Evolutionary conservation across 148 eudicot species (phyloP).

Genomic region (Rhododendron mucronatum): DNA sequence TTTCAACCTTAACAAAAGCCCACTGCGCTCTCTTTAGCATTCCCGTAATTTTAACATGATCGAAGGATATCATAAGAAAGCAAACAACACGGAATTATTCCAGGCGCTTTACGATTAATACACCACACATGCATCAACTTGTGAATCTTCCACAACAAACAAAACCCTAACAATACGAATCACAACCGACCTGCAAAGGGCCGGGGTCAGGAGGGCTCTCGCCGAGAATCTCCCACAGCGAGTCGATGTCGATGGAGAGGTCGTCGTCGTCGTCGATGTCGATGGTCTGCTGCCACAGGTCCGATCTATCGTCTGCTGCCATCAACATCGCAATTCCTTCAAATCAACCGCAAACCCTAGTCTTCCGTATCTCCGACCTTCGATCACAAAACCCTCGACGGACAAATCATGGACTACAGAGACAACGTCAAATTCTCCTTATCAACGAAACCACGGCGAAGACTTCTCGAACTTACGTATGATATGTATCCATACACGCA

Average conservation of each 20-base stretch:
- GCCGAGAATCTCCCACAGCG: conserved; percentile 27
- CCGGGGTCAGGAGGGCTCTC: conserved; percentile 12
- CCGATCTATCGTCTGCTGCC: conserved; percentile 18
- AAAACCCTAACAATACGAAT: background rate
- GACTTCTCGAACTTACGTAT: background rate
- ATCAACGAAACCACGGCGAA: background rate
- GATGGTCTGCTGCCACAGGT: background rate
- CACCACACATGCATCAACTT: background rate
- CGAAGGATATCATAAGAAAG: background rate
- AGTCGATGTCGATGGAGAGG: conserved; percentile 33
- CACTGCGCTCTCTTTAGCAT: background rate
- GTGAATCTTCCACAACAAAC: background rate
- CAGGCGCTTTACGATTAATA: background rate
- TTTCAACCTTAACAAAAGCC: background rate
- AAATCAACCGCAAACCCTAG: conserved; percentile 6
- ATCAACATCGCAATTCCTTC: conserved; percentile 23
- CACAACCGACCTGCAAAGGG: conserved; percentile 27
- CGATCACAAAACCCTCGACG: background rate
- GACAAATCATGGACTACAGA: background rate
- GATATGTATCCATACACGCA: background rate
- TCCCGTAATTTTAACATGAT: background rate
- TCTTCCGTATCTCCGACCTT: background rate
- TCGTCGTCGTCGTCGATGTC: background rate
- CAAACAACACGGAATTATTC: background rate
- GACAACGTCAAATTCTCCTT: background rate